These are phyloP conservation scores for Fusarium goolgardi DNA, from an alignment of 2,329 filamentous ascomycete genomes.

Conservation along the genomic window DNA sequence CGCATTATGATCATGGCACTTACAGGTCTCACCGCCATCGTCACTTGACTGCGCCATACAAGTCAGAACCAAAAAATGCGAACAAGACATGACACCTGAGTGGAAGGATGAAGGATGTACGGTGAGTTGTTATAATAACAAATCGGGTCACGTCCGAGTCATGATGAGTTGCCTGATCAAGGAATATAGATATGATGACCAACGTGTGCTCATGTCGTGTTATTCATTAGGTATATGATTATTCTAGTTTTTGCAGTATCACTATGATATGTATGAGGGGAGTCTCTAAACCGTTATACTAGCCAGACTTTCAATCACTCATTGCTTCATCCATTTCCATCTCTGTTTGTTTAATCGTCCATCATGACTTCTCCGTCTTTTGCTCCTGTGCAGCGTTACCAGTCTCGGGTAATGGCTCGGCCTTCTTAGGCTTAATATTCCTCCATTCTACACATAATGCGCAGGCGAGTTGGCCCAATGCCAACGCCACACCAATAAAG, in stretches of 20 bases:
- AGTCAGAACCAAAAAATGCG: conserved; percentile 1
- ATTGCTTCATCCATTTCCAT: neutral
- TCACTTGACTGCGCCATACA: conserved; percentile 26
- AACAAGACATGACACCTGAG: neutral
- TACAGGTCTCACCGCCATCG: conserved; percentile 36
- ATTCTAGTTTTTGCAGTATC: neutral
- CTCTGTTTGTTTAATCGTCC: neutral
- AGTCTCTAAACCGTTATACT: neutral
- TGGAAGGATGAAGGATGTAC: conserved; percentile 2
- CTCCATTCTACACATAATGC: conserved; percentile 73
- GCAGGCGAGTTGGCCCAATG: conserved; percentile 66
- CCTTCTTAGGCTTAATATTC: conserved; percentile 69
- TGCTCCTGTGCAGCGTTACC: conserved; percentile 6
- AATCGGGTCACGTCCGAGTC: conserved; percentile 13
- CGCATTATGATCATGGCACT: conserved; percentile 40
- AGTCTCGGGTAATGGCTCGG: conserved; percentile 23
- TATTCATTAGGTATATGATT: conserved; percentile 7
- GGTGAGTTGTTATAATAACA: neutral
- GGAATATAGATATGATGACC: neutral
- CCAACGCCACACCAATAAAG: conserved; percentile 69
- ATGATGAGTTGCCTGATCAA: conserved; percentile 5
- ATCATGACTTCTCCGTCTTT: conserved; percentile 34
- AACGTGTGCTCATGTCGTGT: neutral
- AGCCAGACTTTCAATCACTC: neutral
- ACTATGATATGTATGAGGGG: neutral